A percentile compares a stretch with the other conserved stretches of the same genome.
Evolutionary conservation across 2,329 filamentous ascomycete species (phyloP).

Genomic region (Sporothrix brasiliensis): DNA sequence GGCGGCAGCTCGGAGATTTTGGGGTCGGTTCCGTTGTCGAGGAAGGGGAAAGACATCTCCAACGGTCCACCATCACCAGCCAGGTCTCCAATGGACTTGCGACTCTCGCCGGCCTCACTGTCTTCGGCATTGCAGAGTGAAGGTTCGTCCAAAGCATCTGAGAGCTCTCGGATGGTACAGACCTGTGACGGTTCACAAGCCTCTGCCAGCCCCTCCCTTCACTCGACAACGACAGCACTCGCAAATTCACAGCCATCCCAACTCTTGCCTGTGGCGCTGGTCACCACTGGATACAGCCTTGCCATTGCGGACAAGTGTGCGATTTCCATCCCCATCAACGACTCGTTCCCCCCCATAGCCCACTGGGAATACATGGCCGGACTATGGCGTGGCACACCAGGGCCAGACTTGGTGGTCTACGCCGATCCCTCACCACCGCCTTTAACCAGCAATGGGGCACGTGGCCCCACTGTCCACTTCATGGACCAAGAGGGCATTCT

Average conservation of each 20-base stretch:
- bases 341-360: conserved; percentile 78
- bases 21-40: background rate
- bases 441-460: conserved; percentile 28
- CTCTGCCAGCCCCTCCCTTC: background rate
- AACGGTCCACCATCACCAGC: conserved; percentile 11
- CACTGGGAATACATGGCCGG: conserved; percentile 98
- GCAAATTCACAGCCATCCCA: background rate
- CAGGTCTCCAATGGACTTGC: background rate
- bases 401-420: conserved; percentile 77
- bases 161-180: background rate
- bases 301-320: conserved; percentile 77
- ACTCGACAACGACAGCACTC: background rate
- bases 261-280: conserved; percentile 64
- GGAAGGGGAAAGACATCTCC: conserved; percentile 3
- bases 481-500: conserved; percentile 50
- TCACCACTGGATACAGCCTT: conserved; percentile 78
- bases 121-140: background rate
- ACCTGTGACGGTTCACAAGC: background rate
- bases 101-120: background rate
- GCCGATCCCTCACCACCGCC: conserved; percentile 29
- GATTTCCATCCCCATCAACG: conserved; percentile 70
- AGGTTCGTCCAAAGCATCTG: background rate
- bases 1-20: background rate
- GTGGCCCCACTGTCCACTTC: conserved; percentile 47
- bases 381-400: conserved; percentile 84